Evolutionary conservation across 2,329 filamentous ascomycete genomes (phyloP), one percentile per base, ranked within the genome.

Genomic region (Paramyrothecium sp.): DNA sequence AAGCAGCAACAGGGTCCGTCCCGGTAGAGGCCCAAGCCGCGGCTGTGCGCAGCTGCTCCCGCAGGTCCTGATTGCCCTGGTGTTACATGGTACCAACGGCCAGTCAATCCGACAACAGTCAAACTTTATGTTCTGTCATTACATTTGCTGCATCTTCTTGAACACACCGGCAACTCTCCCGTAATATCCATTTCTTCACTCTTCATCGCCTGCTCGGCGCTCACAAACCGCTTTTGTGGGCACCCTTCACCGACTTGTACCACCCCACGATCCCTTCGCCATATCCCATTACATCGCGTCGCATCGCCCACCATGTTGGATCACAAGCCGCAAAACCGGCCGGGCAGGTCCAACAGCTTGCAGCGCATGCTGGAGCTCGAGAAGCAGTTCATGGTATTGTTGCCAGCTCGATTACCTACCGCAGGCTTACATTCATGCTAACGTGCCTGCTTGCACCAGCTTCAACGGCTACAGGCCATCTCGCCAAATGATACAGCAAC

Each of bases 321-420:
- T 30, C 26, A 30, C 21, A 47, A 47, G n/a, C 20, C 26, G 38
- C 53, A 48, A 21, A 59, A 56, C 60, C 26, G 26, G 10, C 30
- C 30, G n/a, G 51, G 7, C 52, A 65, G 66, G 58, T 74, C 75
- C 60, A 78, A 78, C 66, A 84, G 78, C 68, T 78, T 86, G 61
- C 77, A 84, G 68, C 78, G 75, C 58, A 86, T 87, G 83, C 75
- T 86, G 52, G 82, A 86, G 63, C 71, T 86, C 54, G 84, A 87
- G 66, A 83, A 81, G 66, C 77, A 76, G 67, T 78, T 75, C 69
- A 84, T 83, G 80, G 84, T 86, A 75, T 55, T 21, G 53, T 26
- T 26, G 54, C 44, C 26, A 38, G 17, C 33, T 56, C 47, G 55
- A 19, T 49, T 46, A 10, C 33, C 8, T 38, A 16, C 33, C 16